These are phyloP conservation scores for Spergularia azorica DNA, from an alignment of 179 eudicot genomes.

Conservation along the genomic window DNA sequence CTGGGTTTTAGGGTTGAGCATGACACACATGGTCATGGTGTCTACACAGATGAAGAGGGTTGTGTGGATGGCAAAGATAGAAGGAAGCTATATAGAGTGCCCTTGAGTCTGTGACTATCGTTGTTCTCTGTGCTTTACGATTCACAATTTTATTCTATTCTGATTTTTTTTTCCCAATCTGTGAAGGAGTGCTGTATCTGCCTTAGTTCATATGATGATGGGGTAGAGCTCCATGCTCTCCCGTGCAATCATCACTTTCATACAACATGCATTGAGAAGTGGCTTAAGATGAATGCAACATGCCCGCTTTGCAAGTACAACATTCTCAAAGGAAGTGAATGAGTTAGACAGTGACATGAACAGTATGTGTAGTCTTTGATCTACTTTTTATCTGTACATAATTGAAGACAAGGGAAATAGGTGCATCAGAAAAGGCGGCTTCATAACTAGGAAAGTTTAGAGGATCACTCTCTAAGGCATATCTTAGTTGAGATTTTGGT, in stretches of 20 bases:
- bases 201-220: slow-evolving; percentile 47
- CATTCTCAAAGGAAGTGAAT: slow-evolving; percentile 44
- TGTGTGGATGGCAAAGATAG: no score
- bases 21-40: not conserved
- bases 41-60: not conserved
- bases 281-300: slow-evolving; percentile 54
- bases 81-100: no score
- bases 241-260: slow-evolving; percentile 58
- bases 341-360: slow-evolving; percentile 13
- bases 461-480: slow-evolving; percentile 1
- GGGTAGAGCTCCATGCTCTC: slow-evolving; percentile 47
- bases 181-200: slow-evolving; percentile 49
- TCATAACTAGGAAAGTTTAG: not conserved
- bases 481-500: slow-evolving; percentile 22
- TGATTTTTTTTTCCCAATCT: not conserved
- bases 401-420: slow-evolving; percentile 13
- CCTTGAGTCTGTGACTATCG: not conserved
- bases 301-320: slow-evolving; percentile 56
- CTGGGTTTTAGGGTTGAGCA: not conserved
- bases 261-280: slow-evolving; percentile 45
- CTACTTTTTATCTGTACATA: slow-evolving; percentile 27
- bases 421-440: not conserved
- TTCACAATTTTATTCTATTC: not conserved
- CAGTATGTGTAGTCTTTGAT: not conserved
- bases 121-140: not conserved